Evolutionary conservation across 306 rosid species (phyloP).

Genomic region (barrel medic (Medicago truncatula)): MtrunA17r5.0-ANR NC_053047.1:7349501-7350000

Average conservation of each 20-base stretch:
- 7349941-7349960: constrained; percentile 45
- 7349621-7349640: neutral
- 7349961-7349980: constrained; percentile 51
- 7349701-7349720: neutral
- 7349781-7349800: constrained; percentile 14
- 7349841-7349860: constrained; percentile 19
- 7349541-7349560: constrained; percentile 9
- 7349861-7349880: constrained; percentile 12
- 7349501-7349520: neutral
- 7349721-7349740: too few relatives aligned
- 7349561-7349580: constrained; percentile 6
- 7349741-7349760: neutral
- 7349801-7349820: constrained; percentile 2
- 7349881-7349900: constrained; percentile 27
- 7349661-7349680: neutral
- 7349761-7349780: neutral
- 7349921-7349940: constrained; percentile 45
- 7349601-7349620: neutral
- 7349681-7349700: constrained; percentile 5
- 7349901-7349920: constrained; percentile 35
- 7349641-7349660: constrained; percentile 5
- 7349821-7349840: neutral
- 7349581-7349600: neutral
- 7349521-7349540: constrained; percentile 2
- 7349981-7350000: constrained; percentile 40